Evolutionary conservation across 2,329 filamentous ascomycete species (phyloP).

Genomic region (Pseudogymnoascus sp.): DNA sequence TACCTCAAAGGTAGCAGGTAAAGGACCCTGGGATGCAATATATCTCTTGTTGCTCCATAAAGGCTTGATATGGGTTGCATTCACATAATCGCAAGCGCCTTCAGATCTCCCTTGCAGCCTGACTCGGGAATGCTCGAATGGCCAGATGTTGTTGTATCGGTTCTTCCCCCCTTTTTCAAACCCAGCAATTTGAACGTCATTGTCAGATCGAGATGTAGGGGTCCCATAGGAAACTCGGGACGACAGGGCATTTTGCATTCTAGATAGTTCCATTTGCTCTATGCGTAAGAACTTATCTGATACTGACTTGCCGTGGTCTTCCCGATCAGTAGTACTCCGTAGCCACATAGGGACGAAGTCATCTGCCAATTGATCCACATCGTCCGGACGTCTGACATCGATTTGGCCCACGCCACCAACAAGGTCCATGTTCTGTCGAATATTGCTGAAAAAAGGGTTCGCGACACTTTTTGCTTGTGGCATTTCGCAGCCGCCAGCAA

Average conservation of each 20-base stretch:
- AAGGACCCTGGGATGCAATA: constrained; percentile 89
- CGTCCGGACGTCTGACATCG: constrained; percentile 51
- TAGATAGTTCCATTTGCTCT: constrained; percentile 75
- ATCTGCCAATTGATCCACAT: constrained; percentile 40
- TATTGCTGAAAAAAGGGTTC: constrained; percentile 93
- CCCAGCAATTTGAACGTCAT: constrained; percentile 67
- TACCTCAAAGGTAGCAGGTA: constrained; percentile 86
- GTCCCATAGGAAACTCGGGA: constrained; percentile 50
- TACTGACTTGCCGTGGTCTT: constrained; percentile 70
- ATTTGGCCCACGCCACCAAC: constrained; percentile 86
- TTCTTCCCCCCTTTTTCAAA: constrained; percentile 95
- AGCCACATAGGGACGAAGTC: constrained; percentile 65
- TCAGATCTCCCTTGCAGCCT: constrained; percentile 60
- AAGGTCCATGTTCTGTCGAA: constrained; percentile 92
- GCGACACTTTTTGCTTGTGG: constrained; percentile 59
- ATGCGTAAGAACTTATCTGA: constrained; percentile 78
- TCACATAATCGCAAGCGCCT: constrained; percentile 84
- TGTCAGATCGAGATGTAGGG: constrained; percentile 23
- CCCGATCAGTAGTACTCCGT: constrained; percentile 53
- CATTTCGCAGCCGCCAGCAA: constrained; percentile 84
- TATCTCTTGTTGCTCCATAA: constrained; percentile 82
- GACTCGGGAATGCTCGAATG: constrained; percentile 89
- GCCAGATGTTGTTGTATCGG: constrained; percentile 94
- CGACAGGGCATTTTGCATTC: constrained; percentile 80
- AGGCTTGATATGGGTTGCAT: constrained; percentile 79